Evolutionary conservation across 148 eudicot genomes (phyloP), one percentile per base, ranked within the genome.

Genomic region (Nyssa sinensis): DNA sequence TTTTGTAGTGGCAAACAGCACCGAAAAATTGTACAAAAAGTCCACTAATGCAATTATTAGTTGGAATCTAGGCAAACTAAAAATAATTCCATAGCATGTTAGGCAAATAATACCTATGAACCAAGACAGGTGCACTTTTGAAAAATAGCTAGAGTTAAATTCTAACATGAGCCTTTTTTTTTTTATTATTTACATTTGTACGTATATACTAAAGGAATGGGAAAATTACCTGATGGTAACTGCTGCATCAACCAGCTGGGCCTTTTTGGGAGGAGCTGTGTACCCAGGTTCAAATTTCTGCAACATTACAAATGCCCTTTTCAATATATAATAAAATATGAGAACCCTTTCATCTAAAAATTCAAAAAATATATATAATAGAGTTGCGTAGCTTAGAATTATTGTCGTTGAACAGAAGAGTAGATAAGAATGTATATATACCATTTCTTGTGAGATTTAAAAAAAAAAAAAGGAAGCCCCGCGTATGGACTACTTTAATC

Each of bases 281-380:
- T 94, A 94, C 7, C 92, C 96, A 10, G 92, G 88, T 84, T 87
- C 85, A 80, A 87, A 94, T 60, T 83, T 90, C 98, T 94, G 90
- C 81, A 83, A 65, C 65, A 63, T 12, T 3, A 6, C 58, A 67
- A 74, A 74, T 37, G 44, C 44, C 25, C 47, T 75, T 71, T 29
- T 23, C 65, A 35, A 65, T 37, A 37, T 3, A 14, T 37, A 59
- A 24, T 60, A 71, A 39, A 60, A 3, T 37, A 37, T 3, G 44
- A 37, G 9, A 37, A 37, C 9, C 44, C 44, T 37, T 9, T 9
- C 4, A 9, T 37, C 4, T 9, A 37, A 37, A 4, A 37, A 37
- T 37, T n/a, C n/a, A n/a, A n/a, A n/a, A n/a, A 53, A 53, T 17
- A 16, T 55, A 17, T 55, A n/a, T 1, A 55, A 55, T 55, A 8